These are phyloP conservation scores for Helicocarpus griseus DNA, from an alignment of 2,329 filamentous ascomycete genomes.

Conservation along the genomic window DNA sequence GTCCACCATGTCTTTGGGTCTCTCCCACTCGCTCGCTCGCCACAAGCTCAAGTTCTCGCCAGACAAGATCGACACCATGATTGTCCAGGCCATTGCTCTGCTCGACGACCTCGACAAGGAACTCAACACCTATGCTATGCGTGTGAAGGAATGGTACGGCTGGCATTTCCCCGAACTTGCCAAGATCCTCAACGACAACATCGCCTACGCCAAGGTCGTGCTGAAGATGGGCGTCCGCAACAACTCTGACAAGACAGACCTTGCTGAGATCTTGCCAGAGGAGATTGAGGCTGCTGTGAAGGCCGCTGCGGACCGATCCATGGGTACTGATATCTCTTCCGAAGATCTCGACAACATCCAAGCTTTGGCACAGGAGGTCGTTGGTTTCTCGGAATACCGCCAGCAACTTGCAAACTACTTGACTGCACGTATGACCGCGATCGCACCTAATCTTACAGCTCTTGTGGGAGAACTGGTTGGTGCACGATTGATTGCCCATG, in stretches of 20 bases:
- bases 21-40: conserved; percentile 90
- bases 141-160: conserved; percentile 99
- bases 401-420: conserved; percentile 81
- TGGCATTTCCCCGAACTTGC: conserved; percentile 99
- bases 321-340: conserved; percentile 93
- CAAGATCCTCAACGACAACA: conserved; percentile 93
- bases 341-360: conserved; percentile 91
- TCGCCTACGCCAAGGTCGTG: conserved; percentile 84
- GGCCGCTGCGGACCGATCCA: conserved; percentile 88
- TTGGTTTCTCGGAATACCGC: conserved; percentile 84
- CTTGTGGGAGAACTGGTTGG: conserved; percentile 90
- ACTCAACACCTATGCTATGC: conserved; percentile 96
- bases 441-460: conserved; percentile 89
- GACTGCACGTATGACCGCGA: conserved; percentile 86
- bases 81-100: conserved; percentile 89
- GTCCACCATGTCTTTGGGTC: conserved; percentile 88
- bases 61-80: conserved; percentile 99
- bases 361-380: conserved; percentile 83
- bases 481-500: conserved; percentile 87
- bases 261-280: conserved; percentile 86
- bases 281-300: conserved; percentile 90
- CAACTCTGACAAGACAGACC: conserved; percentile 64
- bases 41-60: conserved; percentile 98
- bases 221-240: conserved; percentile 81
- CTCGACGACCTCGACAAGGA: conserved; percentile 98